Conservation (phyloP, 2,329 filamentous ascomycete species). For the Microcyclosporella mali region DNA sequence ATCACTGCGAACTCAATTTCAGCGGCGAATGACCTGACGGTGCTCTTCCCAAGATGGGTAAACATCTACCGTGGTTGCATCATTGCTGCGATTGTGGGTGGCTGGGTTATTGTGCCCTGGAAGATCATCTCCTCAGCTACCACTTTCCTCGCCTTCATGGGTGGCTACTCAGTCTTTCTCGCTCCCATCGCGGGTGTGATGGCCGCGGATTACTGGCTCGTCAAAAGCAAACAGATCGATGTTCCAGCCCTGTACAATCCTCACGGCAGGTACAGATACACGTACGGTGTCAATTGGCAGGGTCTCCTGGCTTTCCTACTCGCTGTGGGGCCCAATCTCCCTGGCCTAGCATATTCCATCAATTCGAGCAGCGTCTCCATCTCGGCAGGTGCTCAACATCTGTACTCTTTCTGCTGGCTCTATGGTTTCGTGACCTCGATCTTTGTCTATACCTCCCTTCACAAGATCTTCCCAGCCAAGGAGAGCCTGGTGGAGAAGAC, state of each 20-base stretch:
- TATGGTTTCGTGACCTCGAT: constrained; percentile 53
- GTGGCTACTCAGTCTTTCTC: constrained; percentile 59
- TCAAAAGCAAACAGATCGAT: constrained; percentile 46
- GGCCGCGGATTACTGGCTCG: constrained; percentile 54
- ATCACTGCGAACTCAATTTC: constrained; percentile 49
- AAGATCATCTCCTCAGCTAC: constrained; percentile 26
- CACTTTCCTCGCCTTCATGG: constrained; percentile 45
- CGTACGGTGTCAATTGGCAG: constrained; percentile 51
- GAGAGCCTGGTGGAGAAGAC: constrained; percentile 40
- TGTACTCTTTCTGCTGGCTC: constrained; percentile 60
- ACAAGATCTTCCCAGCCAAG: constrained; percentile 41
- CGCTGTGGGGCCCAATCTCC: constrained; percentile 51
- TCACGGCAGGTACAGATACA: constrained; percentile 47
- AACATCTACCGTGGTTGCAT: constrained; percentile 37
- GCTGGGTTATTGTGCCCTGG: constrained; percentile 34
- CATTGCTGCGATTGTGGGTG: constrained; percentile 33
- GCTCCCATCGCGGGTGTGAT: constrained; percentile 58
- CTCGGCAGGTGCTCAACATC: constrained; percentile 44
- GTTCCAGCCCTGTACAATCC: constrained; percentile 49
- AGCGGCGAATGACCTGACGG: constrained; percentile 49
- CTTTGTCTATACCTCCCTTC: constrained; percentile 49
- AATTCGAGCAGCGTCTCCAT: constrained; percentile 32
- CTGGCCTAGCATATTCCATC: constrained; percentile 46
- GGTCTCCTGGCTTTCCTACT: constrained; percentile 52
- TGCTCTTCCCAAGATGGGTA: constrained; percentile 47